Conservation (phyloP, 805 yeast genomes). For the Saccharomycopsis capsularis region DNA sequence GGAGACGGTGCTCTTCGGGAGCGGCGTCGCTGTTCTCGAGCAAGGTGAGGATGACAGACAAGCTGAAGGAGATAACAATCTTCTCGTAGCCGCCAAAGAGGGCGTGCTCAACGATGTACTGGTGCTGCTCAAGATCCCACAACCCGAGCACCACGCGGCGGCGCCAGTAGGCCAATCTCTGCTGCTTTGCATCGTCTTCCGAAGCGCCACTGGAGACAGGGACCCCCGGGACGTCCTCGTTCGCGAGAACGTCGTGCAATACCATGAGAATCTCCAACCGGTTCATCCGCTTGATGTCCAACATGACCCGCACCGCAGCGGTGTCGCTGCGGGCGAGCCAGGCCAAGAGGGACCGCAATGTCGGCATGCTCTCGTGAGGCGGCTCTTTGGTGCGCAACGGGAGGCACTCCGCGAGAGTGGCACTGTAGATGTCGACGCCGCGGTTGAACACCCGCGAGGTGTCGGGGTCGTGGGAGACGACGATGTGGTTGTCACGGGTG, state of each 20-base stretch:
- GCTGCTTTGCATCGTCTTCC: neutral
- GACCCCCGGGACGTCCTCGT: conserved; percentile 8
- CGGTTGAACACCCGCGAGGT: conserved; percentile 31
- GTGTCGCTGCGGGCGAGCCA: conserved; percentile 50
- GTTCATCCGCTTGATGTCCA: conserved; percentile 49
- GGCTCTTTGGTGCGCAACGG: conserved; percentile 26
- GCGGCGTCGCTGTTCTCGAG: conserved; percentile 22
- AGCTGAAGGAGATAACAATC: conserved; percentile 29
- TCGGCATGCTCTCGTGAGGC: conserved; percentile 31
- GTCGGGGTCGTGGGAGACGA: conserved; percentile 32
- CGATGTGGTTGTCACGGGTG: conserved; percentile 29
- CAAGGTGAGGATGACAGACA: conserved; percentile 24
- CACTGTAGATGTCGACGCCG: conserved; percentile 26
- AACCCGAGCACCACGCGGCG: conserved; percentile 32
- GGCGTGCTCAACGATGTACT: conserved; percentile 22
- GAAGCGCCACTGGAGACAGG: neutral
- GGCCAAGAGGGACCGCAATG: conserved; percentile 27
- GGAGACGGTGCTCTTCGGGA: conserved; percentile 16
- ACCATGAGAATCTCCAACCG: conserved; percentile 39
- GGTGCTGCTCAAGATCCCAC: conserved; percentile 30
- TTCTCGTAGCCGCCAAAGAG: conserved; percentile 26
- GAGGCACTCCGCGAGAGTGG: conserved; percentile 26
- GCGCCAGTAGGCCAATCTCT: conserved; percentile 27
- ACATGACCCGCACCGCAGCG: conserved; percentile 50
- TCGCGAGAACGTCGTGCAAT: conserved; percentile 24